These are phyloP conservation scores for Rhodamnia rubescens DNA, from an alignment of 345 rosid genomes.

Conservation along the genomic window DNA sequence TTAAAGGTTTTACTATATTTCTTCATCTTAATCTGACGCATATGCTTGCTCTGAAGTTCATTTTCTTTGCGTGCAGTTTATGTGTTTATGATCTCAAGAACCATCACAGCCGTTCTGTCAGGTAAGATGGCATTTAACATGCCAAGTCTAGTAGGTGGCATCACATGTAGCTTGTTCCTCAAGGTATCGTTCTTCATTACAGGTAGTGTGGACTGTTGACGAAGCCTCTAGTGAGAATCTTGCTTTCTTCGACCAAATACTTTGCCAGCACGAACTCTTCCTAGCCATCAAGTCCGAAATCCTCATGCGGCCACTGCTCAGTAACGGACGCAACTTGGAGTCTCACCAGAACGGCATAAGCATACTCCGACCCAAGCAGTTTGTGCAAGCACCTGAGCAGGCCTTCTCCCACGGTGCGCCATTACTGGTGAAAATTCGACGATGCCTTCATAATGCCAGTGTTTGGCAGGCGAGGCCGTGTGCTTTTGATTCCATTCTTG, in stretches of 20 bases:
- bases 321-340: not conserved
- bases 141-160: not conserved
- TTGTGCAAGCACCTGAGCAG: slow-evolving; percentile 14
- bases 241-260: slow-evolving; percentile 11
- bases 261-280: slow-evolving; percentile 1
- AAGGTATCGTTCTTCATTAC: not conserved
- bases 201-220: slow-evolving; percentile 22
- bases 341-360: not conserved
- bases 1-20: not conserved
- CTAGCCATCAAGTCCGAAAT: slow-evolving; percentile 15
- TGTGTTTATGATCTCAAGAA: slow-evolving; percentile 35
- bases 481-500: slow-evolving; percentile 17
- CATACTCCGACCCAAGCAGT: not conserved
- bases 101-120: slow-evolving; percentile 27
- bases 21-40: not conserved
- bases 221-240: slow-evolving; percentile 18
- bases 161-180: not conserved
- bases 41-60: too few species aligned
- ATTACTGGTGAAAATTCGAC: slow-evolving; percentile 24
- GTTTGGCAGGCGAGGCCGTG: slow-evolving; percentile 25
- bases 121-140: slow-evolving; percentile 6
- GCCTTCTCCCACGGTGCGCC: slow-evolving; percentile 21
- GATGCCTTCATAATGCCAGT: slow-evolving; percentile 25
- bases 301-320: slow-evolving; percentile 14
- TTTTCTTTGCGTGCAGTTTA: slow-evolving; percentile 12